Evolutionary conservation across 2,329 filamentous ascomycete species (phyloP).

Genomic region (Exophiala calicioides): DNA sequence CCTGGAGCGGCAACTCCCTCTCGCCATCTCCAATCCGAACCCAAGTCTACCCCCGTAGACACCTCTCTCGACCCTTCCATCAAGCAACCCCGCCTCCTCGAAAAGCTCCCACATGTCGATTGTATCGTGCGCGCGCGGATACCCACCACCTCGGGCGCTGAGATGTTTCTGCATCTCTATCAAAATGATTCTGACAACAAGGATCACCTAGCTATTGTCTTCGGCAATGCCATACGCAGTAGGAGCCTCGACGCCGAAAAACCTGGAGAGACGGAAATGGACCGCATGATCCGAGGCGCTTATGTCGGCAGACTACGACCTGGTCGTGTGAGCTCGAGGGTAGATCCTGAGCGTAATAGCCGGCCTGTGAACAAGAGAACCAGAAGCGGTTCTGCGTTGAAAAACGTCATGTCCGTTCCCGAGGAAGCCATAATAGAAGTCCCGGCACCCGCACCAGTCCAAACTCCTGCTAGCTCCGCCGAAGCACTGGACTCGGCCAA

Average conservation of each 20-base stretch:
- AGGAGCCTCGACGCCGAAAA: conserved; percentile 56
- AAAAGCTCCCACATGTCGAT: conserved; percentile 78
- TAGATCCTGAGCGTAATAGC: conserved; percentile 44
- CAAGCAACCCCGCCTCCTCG: conserved; percentile 70
- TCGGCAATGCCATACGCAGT: conserved; percentile 79
- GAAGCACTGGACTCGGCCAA: conserved; percentile 19
- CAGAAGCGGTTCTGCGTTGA: conserved; percentile 31
- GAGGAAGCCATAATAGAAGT: conserved; percentile 20
- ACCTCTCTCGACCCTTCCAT: conserved; percentile 37
- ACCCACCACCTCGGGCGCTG: conserved; percentile 83
- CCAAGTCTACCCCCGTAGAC: conserved; percentile 48
- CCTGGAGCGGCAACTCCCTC: conserved; percentile 35
- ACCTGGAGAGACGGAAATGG: conserved; percentile 52
- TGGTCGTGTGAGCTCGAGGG: conserved; percentile 73
- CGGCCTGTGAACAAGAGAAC: conserved; percentile 5
- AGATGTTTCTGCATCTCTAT: conserved; percentile 97
- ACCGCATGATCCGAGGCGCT: conserved; percentile 87
- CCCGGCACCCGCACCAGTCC: conserved; percentile 1
- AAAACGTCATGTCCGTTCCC: conserved; percentile 29
- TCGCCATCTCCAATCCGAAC: conserved; percentile 38
- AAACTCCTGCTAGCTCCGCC: conserved; percentile 5
- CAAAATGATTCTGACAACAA: conserved; percentile 91
- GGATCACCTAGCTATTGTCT: conserved; percentile 96
- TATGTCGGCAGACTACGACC: conserved; percentile 87
- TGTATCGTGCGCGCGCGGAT: conserved; percentile 94